Percentiles rank a stretch among this genome's conserved stretches.
Evolutionary conservation across 345 rosid species (phyloP).

Genomic region (Excoecaria cochinchinensis): DNA sequence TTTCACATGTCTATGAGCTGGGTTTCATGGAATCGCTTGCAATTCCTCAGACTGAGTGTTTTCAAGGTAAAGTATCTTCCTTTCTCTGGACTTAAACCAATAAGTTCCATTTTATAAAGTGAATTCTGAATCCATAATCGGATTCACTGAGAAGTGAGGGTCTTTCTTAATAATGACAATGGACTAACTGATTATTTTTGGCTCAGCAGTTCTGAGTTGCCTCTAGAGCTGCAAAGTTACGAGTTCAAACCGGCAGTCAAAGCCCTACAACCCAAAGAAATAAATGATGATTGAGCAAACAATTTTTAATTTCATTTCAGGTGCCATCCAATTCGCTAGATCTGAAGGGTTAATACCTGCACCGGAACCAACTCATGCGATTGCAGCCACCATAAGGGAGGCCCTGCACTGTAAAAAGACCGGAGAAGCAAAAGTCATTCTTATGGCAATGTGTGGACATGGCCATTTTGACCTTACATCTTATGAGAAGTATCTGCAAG

Average conservation of each 20-base stretch:
- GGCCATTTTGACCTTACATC: slow-evolving; percentile 89
- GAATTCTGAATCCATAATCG: neutral
- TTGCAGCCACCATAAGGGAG: slow-evolving; percentile 88
- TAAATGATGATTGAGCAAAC: neutral
- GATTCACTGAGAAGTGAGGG: neutral
- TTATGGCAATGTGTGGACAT: slow-evolving; percentile 93
- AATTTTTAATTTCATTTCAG: slow-evolving; percentile 34
- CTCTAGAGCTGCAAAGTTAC: too few species aligned
- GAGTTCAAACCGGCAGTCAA: too few species aligned
- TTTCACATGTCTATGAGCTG: slow-evolving; percentile 78
- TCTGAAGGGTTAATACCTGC: slow-evolving; percentile 88
- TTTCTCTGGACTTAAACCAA: neutral
- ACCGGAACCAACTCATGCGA: slow-evolving; percentile 92
- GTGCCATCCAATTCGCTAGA: slow-evolving; percentile 85
- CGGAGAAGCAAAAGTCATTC: slow-evolving; percentile 83
- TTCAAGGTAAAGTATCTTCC: slow-evolving; percentile 46
- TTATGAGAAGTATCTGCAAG: slow-evolving; percentile 75
- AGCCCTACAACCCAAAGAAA: too few species aligned
- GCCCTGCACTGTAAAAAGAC: slow-evolving; percentile 76
- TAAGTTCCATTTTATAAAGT: neutral
- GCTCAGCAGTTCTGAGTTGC: too few species aligned
- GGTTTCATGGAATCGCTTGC: slow-evolving; percentile 89
- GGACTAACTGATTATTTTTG: too few species aligned
- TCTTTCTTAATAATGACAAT: too few species aligned
- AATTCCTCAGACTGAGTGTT: slow-evolving; percentile 83